Evolutionary conservation across 805 yeast species (phyloP).

Genomic region (Lipomyces yamanashiensis): DNA sequence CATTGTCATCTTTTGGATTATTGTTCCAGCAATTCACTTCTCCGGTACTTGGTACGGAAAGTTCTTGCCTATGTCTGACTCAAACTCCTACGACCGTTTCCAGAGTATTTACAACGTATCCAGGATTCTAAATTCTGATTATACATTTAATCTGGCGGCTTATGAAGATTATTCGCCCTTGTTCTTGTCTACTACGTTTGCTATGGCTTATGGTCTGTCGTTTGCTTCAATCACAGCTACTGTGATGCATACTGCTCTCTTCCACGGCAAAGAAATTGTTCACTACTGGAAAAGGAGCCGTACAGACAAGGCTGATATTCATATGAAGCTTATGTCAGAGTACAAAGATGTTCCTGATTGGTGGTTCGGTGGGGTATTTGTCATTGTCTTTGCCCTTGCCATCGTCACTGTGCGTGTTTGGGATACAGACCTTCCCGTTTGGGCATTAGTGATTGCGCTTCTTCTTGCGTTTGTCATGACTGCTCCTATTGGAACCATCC

Average conservation of each 20-base stretch:
- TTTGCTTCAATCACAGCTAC: slow-evolving; percentile 8
- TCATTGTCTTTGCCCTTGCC: slow-evolving; percentile 46
- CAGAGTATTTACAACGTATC: slow-evolving; percentile 52
- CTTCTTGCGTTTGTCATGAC: slow-evolving; percentile 46
- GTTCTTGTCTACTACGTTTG: slow-evolving; percentile 56
- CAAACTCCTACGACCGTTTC: slow-evolving; percentile 45
- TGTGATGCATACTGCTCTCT: slow-evolving; percentile 54
- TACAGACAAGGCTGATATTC: slow-evolving; percentile 57
- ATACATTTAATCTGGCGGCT: slow-evolving; percentile 51
- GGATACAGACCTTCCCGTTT: slow-evolving; percentile 59
- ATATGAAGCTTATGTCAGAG: slow-evolving; percentile 58
- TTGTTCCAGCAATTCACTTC: slow-evolving; percentile 58
- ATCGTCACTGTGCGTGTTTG: slow-evolving; percentile 48
- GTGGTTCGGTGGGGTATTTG: slow-evolving; percentile 45
- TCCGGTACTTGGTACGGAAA: slow-evolving; percentile 54
- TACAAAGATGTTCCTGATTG: slow-evolving; percentile 66
- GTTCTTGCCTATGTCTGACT: slow-evolving; percentile 53
- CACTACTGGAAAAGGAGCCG: slow-evolving; percentile 60
- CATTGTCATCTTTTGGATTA: slow-evolving; percentile 56
- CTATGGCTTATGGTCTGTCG: slow-evolving; percentile 57
- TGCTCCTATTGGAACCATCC: slow-evolving; percentile 65
- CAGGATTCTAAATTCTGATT: slow-evolving; percentile 51
- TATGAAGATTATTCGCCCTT: slow-evolving; percentile 67
- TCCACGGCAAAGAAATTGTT: slow-evolving; percentile 64
- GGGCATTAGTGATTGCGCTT: slow-evolving; percentile 65